A percentile compares a stretch with the other conserved stretches of the same genome.
phyloP scores from a whole-genome alignment of 352 stramenopile species.

The Pythium vanterpoolii region DNA sequence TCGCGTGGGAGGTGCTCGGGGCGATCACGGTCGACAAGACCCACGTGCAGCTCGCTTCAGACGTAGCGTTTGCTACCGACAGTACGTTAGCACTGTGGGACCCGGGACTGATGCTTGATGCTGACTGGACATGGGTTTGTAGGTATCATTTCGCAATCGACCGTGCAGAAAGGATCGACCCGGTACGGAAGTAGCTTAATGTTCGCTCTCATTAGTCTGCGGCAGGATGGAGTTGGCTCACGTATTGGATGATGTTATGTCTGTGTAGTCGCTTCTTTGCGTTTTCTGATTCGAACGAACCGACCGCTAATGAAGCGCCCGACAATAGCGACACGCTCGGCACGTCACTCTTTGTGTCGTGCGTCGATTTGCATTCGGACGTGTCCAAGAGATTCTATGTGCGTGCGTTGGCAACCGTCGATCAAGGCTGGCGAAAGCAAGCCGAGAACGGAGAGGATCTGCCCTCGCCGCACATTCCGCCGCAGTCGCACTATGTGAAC shows the following conservation, averaged over 20 bases:
- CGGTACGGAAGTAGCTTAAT: constrained; percentile 32
- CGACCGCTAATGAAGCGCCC: constrained; percentile 27
- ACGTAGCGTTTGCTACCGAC: constrained; percentile 35
- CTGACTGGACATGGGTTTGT: too few relatives aligned
- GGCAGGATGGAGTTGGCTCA: neutral
- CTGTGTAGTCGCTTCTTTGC: constrained; percentile 52
- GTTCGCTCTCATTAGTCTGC: neutral
- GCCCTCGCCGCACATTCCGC: constrained; percentile 58
- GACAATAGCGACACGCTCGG: constrained; percentile 41
- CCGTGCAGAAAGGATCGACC: constrained; percentile 43
- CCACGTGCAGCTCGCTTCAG: constrained; percentile 59
- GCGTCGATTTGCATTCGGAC: constrained; percentile 38
- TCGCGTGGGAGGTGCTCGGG: constrained; percentile 79
- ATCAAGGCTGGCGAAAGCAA: constrained; percentile 64
- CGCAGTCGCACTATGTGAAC: constrained; percentile 84
- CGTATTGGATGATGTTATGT: neutral
- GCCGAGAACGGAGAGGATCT: constrained; percentile 48
- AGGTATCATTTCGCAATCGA: constrained; percentile 50
- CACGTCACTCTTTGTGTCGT: constrained; percentile 70
- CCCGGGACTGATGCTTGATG: too few relatives aligned
- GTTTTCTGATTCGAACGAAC: constrained; percentile 34
- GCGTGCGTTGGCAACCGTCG: constrained; percentile 62
- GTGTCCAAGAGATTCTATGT: constrained; percentile 45
- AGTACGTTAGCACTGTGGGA: constrained; percentile 19
- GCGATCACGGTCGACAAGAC: constrained; percentile 74